phyloP scores from a whole-genome alignment of 2,329 filamentous ascomycete genomes.

The Sporothrix phasma region DNA sequence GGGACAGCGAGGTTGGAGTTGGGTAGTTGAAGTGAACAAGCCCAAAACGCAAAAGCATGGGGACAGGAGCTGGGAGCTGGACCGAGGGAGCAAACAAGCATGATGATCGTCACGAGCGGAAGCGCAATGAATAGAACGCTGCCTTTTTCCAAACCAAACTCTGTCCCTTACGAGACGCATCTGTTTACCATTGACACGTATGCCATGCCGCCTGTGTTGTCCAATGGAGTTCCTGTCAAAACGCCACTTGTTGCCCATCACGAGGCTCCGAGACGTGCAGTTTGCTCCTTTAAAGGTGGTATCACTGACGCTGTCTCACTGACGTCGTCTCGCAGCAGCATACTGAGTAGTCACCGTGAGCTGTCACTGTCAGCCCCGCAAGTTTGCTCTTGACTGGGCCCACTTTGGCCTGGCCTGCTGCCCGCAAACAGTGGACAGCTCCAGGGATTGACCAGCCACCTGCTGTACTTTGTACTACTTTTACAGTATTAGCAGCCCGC shows the following conservation, averaged over 20 bases:
- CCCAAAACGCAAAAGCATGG: neutral
- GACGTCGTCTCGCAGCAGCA: slow-evolving; percentile 1
- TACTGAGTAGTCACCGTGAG: neutral
- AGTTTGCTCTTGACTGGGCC: neutral
- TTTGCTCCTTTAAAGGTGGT: neutral
- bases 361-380: neutral
- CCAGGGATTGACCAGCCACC: neutral
- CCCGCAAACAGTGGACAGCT: too few species aligned
- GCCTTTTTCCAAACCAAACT: neutral
- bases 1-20: neutral
- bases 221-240: neutral
- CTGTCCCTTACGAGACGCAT: neutral
- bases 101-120: neutral
- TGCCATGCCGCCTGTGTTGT: neutral
- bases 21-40: neutral
- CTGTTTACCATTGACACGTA: neutral
- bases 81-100: neutral
- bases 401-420: slow-evolving; percentile 2
- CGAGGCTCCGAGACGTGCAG: neutral
- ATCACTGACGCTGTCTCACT: too few species aligned
- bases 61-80: too few species aligned
- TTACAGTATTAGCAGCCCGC: neutral
- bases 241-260: neutral
- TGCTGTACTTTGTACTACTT: too few species aligned
- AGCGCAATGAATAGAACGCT: slow-evolving; percentile 2